These are phyloP conservation scores for Colletotrichum sp. DNA, from an alignment of 2,329 filamentous ascomycete genomes.

Conservation along the genomic window DNA sequence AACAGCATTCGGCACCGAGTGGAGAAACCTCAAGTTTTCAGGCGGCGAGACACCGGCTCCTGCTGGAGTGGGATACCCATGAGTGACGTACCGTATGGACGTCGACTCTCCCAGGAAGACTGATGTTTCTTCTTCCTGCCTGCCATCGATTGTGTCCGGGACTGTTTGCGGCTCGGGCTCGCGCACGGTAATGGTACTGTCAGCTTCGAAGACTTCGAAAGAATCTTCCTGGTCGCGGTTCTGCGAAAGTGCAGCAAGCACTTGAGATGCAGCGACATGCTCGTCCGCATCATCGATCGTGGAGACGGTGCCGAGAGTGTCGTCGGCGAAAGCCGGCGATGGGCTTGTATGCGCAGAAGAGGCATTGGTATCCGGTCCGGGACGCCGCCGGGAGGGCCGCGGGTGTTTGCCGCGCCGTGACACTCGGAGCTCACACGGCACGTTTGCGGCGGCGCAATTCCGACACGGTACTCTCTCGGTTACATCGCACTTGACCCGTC, in stretches of 20 bases:
- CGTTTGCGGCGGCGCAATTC: slow-evolving; percentile 32
- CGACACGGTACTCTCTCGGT: slow-evolving; percentile 36
- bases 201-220: neutral
- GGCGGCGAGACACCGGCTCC: neutral
- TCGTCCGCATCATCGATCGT: neutral
- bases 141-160: neutral
- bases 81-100: neutral
- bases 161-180: neutral
- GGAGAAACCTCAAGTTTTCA: neutral
- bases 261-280: neutral
- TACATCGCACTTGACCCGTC: slow-evolving; percentile 40
- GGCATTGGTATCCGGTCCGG: neutral
- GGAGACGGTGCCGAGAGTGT: neutral
- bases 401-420: slow-evolving; percentile 37
- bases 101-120: neutral
- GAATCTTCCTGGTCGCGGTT: neutral
- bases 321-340: neutral
- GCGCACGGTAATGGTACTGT: neutral
- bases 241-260: neutral
- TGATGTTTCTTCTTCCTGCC: neutral
- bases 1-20: neutral
- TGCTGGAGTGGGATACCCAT: neutral
- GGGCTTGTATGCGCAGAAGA: neutral
- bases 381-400: slow-evolving; percentile 10
- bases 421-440: slow-evolving; percentile 34